Evolutionary conservation across 805 yeast genomes (phyloP).

Genomic region (Kockiozyma suomiensis): DNA sequence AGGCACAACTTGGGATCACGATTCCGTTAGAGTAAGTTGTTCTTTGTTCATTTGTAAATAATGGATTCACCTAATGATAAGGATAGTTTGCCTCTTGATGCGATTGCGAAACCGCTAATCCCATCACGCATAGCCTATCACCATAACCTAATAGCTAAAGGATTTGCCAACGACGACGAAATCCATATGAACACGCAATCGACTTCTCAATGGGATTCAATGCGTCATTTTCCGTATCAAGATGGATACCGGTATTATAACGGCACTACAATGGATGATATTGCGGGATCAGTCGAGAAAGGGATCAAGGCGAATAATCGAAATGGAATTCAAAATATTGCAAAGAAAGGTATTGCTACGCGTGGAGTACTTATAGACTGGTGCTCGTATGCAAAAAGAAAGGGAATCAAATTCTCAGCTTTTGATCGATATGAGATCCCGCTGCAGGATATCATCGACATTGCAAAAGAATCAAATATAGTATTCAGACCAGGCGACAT

Average conservation of each 20-base stretch:
- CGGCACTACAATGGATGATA: background rate
- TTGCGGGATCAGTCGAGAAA: background rate
- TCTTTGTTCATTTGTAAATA: too few relatives aligned
- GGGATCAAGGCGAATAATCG: background rate
- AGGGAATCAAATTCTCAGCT: background rate
- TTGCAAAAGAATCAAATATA: background rate
- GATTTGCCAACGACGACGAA: conserved; percentile 15
- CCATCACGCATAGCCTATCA: background rate
- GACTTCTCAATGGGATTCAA: conserved; percentile 16
- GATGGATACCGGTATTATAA: background rate
- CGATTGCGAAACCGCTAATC: conserved; percentile 1
- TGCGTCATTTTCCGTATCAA: conserved; percentile 11
- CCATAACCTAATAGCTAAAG: conserved; percentile 2
- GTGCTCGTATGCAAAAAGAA: background rate
- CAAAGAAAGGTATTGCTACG: conserved; percentile 6
- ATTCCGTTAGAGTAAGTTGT: conserved; percentile 15
- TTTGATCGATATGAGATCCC: conserved; percentile 9
- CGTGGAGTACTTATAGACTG: conserved; percentile 8
- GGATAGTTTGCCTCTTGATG: conserved; percentile 8
- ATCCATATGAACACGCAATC: conserved; percentile 6
- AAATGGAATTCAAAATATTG: conserved; percentile 14
- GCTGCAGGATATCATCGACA: background rate
- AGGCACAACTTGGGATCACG: conserved; percentile 1
- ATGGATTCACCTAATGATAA: too few relatives aligned
- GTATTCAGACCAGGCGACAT: conserved; percentile 7